These are phyloP conservation scores for Nothophoma quercina DNA, from an alignment of 2,329 filamentous ascomycete species.

Conservation along the genomic window DNA sequence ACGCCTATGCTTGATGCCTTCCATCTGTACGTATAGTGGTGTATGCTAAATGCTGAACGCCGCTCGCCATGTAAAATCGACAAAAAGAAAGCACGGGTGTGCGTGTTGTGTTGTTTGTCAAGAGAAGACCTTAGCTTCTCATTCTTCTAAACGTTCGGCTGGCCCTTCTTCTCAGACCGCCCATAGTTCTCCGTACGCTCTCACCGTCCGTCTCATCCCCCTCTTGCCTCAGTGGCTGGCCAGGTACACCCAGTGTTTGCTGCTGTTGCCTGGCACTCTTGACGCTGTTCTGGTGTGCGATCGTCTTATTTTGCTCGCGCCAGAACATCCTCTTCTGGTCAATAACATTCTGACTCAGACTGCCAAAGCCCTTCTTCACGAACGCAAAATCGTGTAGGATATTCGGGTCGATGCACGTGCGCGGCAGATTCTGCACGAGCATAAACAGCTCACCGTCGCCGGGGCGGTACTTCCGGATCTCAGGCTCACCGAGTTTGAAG, in stretches of 20 bases:
- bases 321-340: conserved; percentile 69
- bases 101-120: neutral
- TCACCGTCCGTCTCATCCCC: conserved; percentile 34
- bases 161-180: conserved; percentile 34
- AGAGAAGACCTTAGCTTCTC: conserved; percentile 12
- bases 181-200: conserved; percentile 29
- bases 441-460: conserved; percentile 97
- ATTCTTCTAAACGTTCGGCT: conserved; percentile 34
- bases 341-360: conserved; percentile 81
- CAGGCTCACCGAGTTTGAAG: conserved; percentile 84
- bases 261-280: conserved; percentile 23
- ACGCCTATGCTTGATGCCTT: conserved; percentile 15
- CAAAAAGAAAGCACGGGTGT: neutral
- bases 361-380: conserved; percentile 78
- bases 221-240: conserved; percentile 1
- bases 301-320: conserved; percentile 41
- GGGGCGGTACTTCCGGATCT: conserved; percentile 74
- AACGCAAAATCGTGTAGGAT: conserved; percentile 83
- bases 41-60: conserved; percentile 18
- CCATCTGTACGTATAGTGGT: conserved; percentile 1
- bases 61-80: conserved; percentile 4
- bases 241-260: conserved; percentile 3
- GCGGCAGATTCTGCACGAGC: conserved; percentile 85
- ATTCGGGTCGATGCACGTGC: conserved; percentile 83
- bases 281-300: conserved; percentile 32